A percentile compares a stretch with the other conserved stretches of the same genome.
phyloP scores from a whole-genome alignment of 2,329 filamentous ascomycete genomes.

The Beauveria scarabaeidicola region DNA sequence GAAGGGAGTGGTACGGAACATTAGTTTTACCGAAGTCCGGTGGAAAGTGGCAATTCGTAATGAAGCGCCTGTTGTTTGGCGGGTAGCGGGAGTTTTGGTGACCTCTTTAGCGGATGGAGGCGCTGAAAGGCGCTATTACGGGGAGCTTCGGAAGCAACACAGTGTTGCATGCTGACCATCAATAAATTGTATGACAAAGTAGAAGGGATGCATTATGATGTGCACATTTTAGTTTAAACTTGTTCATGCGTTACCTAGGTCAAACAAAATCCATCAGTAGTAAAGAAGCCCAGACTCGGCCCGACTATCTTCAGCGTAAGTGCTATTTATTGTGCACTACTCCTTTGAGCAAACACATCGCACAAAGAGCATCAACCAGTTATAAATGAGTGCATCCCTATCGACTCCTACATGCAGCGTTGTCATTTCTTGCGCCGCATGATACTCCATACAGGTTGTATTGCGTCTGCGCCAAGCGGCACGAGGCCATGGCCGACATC shows the following conservation, averaged over 20 bases:
- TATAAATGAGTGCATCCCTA: background rate
- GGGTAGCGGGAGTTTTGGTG: background rate
- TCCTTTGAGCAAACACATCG: background rate
- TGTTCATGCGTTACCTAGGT: no score
- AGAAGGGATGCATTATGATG: background rate
- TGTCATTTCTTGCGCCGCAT: background rate
- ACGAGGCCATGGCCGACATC: conserved; percentile 1
- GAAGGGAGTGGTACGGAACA: conserved; percentile 7
- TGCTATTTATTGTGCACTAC: background rate
- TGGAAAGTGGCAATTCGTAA: background rate
- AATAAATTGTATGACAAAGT: background rate
- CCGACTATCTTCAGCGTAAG: background rate
- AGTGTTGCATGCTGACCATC: background rate
- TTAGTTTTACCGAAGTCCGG: conserved; percentile 15
- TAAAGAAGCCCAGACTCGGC: no score
- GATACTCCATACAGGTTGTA: background rate
- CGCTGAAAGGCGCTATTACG: background rate
- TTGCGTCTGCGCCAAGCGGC: conserved; percentile 7
- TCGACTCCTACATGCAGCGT: background rate
- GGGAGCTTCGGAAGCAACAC: background rate
- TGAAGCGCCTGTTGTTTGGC: background rate
- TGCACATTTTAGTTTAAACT: no score
- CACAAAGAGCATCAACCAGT: background rate
- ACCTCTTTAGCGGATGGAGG: background rate
- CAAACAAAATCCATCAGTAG: no score